These are phyloP conservation scores for Huntiella moniliformis DNA, from an alignment of 2,329 filamentous ascomycete species.

Conservation along the genomic window DNA sequence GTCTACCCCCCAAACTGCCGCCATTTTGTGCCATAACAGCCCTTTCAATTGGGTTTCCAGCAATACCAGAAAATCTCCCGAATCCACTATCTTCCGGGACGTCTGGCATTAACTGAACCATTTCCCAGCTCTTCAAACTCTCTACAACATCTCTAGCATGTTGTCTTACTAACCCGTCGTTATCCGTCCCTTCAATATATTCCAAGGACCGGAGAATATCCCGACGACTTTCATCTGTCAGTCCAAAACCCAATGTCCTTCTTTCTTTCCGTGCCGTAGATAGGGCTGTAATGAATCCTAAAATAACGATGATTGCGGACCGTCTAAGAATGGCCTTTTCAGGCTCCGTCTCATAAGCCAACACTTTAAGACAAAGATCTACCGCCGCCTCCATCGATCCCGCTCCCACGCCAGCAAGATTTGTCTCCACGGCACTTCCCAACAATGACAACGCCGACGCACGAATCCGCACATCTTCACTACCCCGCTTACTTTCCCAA, in stretches of 20 bases:
- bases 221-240: conserved; percentile 34
- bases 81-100: conserved; percentile 17
- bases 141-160: conserved; percentile 51
- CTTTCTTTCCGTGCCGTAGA: conserved; percentile 31
- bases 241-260: conserved; percentile 31
- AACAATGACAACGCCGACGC: conserved; percentile 51
- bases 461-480: conserved; percentile 52
- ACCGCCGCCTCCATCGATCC: conserved; percentile 34
- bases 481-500: conserved; percentile 47
- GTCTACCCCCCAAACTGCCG: conserved; percentile 14
- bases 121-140: conserved; percentile 42
- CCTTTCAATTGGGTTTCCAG: conserved; percentile 12
- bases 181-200: conserved; percentile 48
- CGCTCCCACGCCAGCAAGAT: conserved; percentile 35
- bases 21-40: conserved; percentile 11
- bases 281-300: conserved; percentile 42
- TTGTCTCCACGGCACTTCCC: conserved; percentile 38
- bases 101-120: conserved; percentile 29
- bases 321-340: conserved; percentile 47
- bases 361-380: conserved; percentile 42
- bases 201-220: conserved; percentile 43
- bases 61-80: conserved; percentile 16
- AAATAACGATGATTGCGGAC: conserved; percentile 43
- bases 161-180: conserved; percentile 47
- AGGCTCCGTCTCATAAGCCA: conserved; percentile 40